Conservation (phyloP, 768 basidiomycete species). For the Russula griseocarnosa region DNA sequence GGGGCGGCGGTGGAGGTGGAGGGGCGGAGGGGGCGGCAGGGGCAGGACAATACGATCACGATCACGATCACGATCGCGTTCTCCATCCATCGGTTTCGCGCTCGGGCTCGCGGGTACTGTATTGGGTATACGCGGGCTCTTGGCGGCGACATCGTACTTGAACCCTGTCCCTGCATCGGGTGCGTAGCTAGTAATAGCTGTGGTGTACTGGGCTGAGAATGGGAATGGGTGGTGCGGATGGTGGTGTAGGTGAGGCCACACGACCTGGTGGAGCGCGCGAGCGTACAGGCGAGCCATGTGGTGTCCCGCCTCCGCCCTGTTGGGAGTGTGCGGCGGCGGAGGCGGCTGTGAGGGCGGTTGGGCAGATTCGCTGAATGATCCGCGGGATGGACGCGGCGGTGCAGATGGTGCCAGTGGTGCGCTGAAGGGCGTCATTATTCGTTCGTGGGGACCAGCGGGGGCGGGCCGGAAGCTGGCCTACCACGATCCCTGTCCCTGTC, state of each 20-base stretch:
- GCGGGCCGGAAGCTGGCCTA: slow-evolving; percentile 29
- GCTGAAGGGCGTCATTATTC: slow-evolving; percentile 33
- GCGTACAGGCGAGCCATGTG: slow-evolving; percentile 21
- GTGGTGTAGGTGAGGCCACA: slow-evolving; percentile 12
- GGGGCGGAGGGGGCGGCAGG: neutral
- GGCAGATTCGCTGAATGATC: slow-evolving; percentile 19
- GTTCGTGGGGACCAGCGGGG: slow-evolving; percentile 32
- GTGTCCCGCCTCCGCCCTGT: slow-evolving; percentile 8
- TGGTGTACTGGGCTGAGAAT: neutral
- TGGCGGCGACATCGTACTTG: slow-evolving; percentile 22
- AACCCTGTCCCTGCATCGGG: slow-evolving; percentile 1
- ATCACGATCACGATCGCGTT: slow-evolving; percentile 20
- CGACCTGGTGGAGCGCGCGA: slow-evolving; percentile 13
- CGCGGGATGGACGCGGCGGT: slow-evolving; percentile 17
- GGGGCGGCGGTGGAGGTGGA: neutral
- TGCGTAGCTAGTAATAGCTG: slow-evolving; percentile 1
- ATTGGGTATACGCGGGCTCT: slow-evolving; percentile 11
- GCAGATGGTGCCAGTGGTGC: slow-evolving; percentile 9
- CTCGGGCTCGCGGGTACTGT: slow-evolving; percentile 12
- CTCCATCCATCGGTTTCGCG: slow-evolving; percentile 26
- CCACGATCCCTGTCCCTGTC: slow-evolving; percentile 23
- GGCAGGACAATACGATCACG: slow-evolving; percentile 17
- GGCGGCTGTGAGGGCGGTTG: slow-evolving; percentile 5
- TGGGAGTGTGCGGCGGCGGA: neutral
- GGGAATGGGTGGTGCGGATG: neutral